Evolutionary conservation across 805 yeast species (phyloP), one percentile per base, ranked within the genome.

Genomic region (Allodekkera sacchari): DNA sequence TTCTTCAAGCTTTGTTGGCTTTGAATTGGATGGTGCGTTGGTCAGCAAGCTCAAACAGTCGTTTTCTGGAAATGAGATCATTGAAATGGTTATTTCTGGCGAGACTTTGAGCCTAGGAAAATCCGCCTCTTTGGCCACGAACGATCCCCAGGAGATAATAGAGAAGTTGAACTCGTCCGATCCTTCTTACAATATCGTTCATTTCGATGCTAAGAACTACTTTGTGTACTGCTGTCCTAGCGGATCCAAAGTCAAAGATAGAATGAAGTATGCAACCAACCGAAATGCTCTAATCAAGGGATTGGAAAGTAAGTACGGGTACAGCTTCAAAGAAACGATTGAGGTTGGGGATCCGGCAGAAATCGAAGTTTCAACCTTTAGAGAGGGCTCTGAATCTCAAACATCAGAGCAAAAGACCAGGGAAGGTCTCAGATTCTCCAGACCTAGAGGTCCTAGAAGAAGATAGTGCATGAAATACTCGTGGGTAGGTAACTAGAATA

Each of bases 181-280:
- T 38, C 85, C 77, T 56, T 83, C 59, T 47, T 87, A 75, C 52
- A 71, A 73, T 19, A 41, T 83, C 17, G 69, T 68, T 49, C 66
- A 61, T 30, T 61, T 61, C 38, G 57, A 58, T 2, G 43, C 42
- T 6, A 57, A 51, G 2, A n/a, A 27, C 10, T 72, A 71, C 21
- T 87, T 89, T 53, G 72, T 88, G 20, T 84, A 84, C 52, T 68
- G 89, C 6, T 88, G 96, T 55, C 97, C 98, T 4, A 75, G 94
- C 0, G 87, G 88, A 1, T 79, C 95, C 26, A 78, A 77, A 56
- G 92, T 92, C 25, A 82, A 79, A 54, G 92, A 87, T 32, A 71
- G 97, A 46, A 89, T 89, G 96, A 54, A 87, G 31, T 85, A 87
- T 49, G 97, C 98, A 1, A 72, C 95, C 3, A 80, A 79, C 39